Conservation (phyloP, 2,329 filamentous ascomycete genomes). For the Juglanconis oblonga region DNA sequence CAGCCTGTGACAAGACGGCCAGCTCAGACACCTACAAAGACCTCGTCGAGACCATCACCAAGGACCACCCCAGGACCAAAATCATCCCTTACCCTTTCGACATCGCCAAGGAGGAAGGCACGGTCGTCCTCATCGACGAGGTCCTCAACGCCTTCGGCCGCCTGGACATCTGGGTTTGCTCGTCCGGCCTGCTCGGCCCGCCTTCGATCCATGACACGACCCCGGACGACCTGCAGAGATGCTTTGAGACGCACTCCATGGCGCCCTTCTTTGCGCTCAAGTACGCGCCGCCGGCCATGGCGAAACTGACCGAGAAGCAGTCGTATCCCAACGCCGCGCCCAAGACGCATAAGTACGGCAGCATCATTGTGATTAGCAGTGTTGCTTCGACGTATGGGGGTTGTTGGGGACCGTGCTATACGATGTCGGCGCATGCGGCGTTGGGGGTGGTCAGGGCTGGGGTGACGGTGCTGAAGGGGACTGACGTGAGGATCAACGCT, state of each 20-base stretch:
- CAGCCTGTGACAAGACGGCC: constrained; percentile 45
- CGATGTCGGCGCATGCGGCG: constrained; percentile 58
- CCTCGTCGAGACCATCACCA: constrained; percentile 40
- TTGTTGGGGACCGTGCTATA: constrained; percentile 60
- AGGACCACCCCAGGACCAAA: constrained; percentile 52
- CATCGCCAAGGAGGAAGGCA: constrained; percentile 57
- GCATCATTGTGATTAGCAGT: constrained; percentile 58
- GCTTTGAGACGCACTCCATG: constrained; percentile 59
- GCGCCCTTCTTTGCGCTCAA: constrained; percentile 64
- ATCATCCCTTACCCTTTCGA: constrained; percentile 61
- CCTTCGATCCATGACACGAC: constrained; percentile 54
- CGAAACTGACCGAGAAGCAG: constrained; percentile 49
- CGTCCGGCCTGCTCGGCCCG: constrained; percentile 55
- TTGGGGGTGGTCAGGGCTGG: constrained; percentile 59
- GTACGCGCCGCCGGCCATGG: constrained; percentile 62
- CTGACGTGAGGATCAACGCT: constrained; percentile 58
- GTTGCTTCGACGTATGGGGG: constrained; percentile 56
- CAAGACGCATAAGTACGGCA: constrained; percentile 58
- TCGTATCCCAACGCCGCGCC: constrained; percentile 60
- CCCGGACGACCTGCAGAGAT: constrained; percentile 51
- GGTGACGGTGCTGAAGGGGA: constrained; percentile 55
- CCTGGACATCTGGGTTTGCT: constrained; percentile 61
- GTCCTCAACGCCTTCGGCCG: constrained; percentile 57
- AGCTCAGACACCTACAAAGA: constrained; percentile 36
- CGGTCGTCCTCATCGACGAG: constrained; percentile 59